phyloP scores from a whole-genome alignment of 352 stramenopile species.

The Phytophthora quininea region DNA sequence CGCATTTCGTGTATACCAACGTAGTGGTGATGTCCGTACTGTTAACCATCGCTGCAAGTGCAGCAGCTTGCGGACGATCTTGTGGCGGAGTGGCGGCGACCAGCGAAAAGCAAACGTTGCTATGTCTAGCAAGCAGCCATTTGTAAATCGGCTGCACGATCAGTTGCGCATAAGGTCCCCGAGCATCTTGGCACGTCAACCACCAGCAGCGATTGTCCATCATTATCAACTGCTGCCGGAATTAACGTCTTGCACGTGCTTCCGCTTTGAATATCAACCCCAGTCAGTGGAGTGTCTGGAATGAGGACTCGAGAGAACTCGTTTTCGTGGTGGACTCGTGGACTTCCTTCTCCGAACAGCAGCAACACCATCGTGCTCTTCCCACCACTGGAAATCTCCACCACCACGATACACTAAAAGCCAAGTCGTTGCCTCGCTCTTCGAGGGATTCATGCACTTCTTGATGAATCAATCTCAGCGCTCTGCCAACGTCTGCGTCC shows the following conservation, averaged over 20 bases:
- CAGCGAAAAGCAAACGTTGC: slow-evolving; percentile 3
- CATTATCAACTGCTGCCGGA: slow-evolving; percentile 1
- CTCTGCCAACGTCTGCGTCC: slow-evolving; percentile 8
- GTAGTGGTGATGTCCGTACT: background rate
- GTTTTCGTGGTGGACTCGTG: slow-evolving; percentile 17
- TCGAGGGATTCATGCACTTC: slow-evolving; percentile 10
- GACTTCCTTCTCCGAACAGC: slow-evolving; percentile 9
- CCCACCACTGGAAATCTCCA: slow-evolving; percentile 7
- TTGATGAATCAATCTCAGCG: slow-evolving; percentile 8
- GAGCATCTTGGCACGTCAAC: slow-evolving; percentile 25
- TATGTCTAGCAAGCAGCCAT: slow-evolving; percentile 15
- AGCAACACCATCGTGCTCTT: slow-evolving; percentile 15
- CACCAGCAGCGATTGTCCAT: background rate
- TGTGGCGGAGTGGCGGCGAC: slow-evolving; percentile 12
- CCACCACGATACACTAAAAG: background rate
- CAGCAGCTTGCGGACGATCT: slow-evolving; percentile 9
- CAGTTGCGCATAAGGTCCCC: slow-evolving; percentile 22
- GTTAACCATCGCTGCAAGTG: background rate
- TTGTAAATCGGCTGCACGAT: slow-evolving; percentile 14
- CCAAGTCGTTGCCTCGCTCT: background rate
- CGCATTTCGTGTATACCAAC: slow-evolving; percentile 15
- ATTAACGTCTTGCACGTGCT: slow-evolving; percentile 12
- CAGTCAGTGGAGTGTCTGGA: slow-evolving; percentile 12
- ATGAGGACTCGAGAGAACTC: slow-evolving; percentile 7
- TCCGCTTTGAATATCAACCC: slow-evolving; percentile 15